Evolutionary conservation across 495 filamentous ascomycete species (phyloP).

Genomic region (Trichoderma orchidacearum): DNA sequence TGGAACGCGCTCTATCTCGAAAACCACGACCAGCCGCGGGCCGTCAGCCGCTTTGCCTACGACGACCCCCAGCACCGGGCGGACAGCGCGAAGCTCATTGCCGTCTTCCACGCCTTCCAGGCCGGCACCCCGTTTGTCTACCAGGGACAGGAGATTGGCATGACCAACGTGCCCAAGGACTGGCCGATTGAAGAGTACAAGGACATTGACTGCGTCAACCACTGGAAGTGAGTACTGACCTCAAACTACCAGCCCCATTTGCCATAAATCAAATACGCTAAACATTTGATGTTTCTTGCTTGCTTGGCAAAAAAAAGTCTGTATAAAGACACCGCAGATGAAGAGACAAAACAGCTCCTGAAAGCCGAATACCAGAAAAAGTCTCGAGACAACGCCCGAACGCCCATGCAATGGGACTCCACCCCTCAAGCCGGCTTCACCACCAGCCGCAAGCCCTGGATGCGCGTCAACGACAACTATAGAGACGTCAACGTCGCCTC

Average conservation of each 20-base stretch:
- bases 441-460: slow-evolving; percentile 28
- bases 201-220: slow-evolving; percentile 54
- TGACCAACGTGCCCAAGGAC: slow-evolving; percentile 50
- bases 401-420: slow-evolving; percentile 50
- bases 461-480: slow-evolving; percentile 34
- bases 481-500: slow-evolving; percentile 26
- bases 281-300: too few species aligned
- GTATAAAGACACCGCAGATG: slow-evolving; percentile 5
- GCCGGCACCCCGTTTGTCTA: slow-evolving; percentile 46
- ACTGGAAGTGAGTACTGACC: slow-evolving; percentile 2
- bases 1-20: slow-evolving; percentile 65
- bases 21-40: slow-evolving; percentile 59
- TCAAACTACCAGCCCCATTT: neutral
- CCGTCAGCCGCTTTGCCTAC: slow-evolving; percentile 43
- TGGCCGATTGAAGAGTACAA: slow-evolving; percentile 60
- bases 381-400: slow-evolving; percentile 39
- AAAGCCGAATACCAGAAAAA: slow-evolving; percentile 42
- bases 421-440: slow-evolving; percentile 37
- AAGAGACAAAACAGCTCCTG: slow-evolving; percentile 33
- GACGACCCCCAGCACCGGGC: slow-evolving; percentile 32
- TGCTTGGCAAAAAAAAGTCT: too few species aligned
- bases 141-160: slow-evolving; percentile 61
- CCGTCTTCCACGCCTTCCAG: slow-evolving; percentile 31
- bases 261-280: too few species aligned
- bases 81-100: slow-evolving; percentile 39